A percentile compares a stretch with the other conserved stretches of the same genome.
phyloP scores from a whole-genome alignment of 495 filamentous ascomycete species.

The Aspergillus olivimuriae region DNA sequence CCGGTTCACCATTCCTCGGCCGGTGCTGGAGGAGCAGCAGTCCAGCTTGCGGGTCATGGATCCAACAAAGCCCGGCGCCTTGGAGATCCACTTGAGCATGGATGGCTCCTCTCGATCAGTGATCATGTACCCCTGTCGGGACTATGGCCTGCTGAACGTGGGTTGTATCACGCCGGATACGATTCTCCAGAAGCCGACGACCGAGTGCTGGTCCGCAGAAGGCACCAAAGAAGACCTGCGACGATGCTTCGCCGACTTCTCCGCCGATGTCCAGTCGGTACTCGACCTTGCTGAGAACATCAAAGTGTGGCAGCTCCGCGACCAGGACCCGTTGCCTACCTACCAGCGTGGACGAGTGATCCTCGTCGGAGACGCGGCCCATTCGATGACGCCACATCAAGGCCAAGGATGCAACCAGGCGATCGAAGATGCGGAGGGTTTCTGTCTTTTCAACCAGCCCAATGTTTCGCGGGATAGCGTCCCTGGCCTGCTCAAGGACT shows the following conservation, averaged over 20 bases:
- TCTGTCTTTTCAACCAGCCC: too few relatives aligned
- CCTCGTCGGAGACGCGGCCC: slow-evolving; percentile 40
- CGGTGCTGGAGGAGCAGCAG: too few relatives aligned
- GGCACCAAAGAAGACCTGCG: slow-evolving; percentile 30
- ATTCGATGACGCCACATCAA: slow-evolving; percentile 37
- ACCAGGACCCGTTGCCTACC: slow-evolving; percentile 30
- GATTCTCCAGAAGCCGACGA: slow-evolving; percentile 2
- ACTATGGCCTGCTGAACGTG: too few relatives aligned
- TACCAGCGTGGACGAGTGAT: slow-evolving; percentile 34
- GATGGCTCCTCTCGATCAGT: too few relatives aligned
- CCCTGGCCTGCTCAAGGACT: too few relatives aligned
- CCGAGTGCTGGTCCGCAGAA: slow-evolving; percentile 9
- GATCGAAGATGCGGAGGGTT: slow-evolving; percentile 37
- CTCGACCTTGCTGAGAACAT: slow-evolving; percentile 10
- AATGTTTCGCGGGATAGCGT: too few relatives aligned
- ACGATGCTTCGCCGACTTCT: slow-evolving; percentile 31
- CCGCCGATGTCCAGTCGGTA: slow-evolving; percentile 22
- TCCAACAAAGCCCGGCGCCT: too few relatives aligned
- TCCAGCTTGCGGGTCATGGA: too few relatives aligned
- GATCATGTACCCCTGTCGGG: too few relatives aligned
- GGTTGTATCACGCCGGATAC: slow-evolving; percentile 11
- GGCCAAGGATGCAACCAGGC: slow-evolving; percentile 34
- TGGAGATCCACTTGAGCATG: too few relatives aligned
- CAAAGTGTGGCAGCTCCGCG: slow-evolving; percentile 36
- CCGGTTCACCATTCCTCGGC: too few relatives aligned